These are phyloP conservation scores for Clarireedia homoeocarpa DNA, from an alignment of 2,329 filamentous ascomycete genomes.

Conservation along the genomic window DNA sequence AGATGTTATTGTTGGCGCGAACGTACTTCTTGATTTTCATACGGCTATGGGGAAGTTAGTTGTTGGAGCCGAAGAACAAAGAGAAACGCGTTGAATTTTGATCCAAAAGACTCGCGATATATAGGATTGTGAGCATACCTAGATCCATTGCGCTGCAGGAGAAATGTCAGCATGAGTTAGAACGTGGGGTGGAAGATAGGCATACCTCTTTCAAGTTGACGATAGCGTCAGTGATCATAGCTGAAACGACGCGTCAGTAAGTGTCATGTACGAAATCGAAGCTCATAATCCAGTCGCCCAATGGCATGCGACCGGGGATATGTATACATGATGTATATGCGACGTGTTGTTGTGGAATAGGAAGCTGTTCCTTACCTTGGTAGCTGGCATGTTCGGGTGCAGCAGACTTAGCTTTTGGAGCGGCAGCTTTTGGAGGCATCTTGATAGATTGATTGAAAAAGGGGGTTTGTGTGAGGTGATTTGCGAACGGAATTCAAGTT, in stretches of 20 bases:
- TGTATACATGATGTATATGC: slow-evolving; percentile 32
- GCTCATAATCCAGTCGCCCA: slow-evolving; percentile 41
- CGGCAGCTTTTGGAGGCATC: slow-evolving; percentile 62
- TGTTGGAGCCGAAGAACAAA: slow-evolving; percentile 4
- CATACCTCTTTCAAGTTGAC: slow-evolving; percentile 29
- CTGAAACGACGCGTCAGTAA: slow-evolving; percentile 22
- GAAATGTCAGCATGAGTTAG: slow-evolving; percentile 12
- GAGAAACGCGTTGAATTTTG: slow-evolving; percentile 21
- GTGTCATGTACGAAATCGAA: slow-evolving; percentile 10
- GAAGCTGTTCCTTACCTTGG: slow-evolving; percentile 52
- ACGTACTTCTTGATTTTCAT: slow-evolving; percentile 72
- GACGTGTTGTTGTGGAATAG: slow-evolving; percentile 35
- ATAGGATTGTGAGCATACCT: slow-evolving; percentile 21
- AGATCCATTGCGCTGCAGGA: slow-evolving; percentile 26
- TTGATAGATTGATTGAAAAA: slow-evolving; percentile 23
- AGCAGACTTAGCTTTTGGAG: slow-evolving; percentile 47
- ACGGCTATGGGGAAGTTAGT: slow-evolving; percentile 35
- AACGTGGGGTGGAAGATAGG: slow-evolving; percentile 3
- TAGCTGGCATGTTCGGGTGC: slow-evolving; percentile 53
- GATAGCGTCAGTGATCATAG: slow-evolving; percentile 30
- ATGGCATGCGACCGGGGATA: slow-evolving; percentile 41
- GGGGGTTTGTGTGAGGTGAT: background rate
- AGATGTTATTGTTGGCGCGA: slow-evolving; percentile 60
- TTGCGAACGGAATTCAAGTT: slow-evolving; percentile 5
- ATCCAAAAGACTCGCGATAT: slow-evolving; percentile 1